These are phyloP conservation scores for Sclerotinia borealis DNA, from an alignment of 2,329 filamentous ascomycete species.

Conservation along the genomic window DNA sequence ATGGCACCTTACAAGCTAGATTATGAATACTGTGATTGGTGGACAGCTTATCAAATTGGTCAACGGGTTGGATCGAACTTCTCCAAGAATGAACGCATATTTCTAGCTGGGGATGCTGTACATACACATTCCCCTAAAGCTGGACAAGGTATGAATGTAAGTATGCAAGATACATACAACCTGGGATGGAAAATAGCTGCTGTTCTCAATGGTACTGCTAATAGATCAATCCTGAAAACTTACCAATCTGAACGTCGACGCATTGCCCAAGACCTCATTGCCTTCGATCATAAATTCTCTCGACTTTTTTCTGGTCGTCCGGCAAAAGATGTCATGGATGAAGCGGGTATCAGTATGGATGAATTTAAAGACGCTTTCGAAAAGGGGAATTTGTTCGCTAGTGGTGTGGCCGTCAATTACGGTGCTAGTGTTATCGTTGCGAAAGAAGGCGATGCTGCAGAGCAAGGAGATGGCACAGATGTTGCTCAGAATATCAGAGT, in stretches of 20 bases:
- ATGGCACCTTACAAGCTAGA: constrained; percentile 60
- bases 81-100: constrained; percentile 40
- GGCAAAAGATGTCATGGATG: constrained; percentile 36
- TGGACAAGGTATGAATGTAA: constrained; percentile 54
- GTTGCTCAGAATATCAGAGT: constrained; percentile 39
- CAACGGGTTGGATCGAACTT: constrained; percentile 53
- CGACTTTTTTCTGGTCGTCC: constrained; percentile 51
- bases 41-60: constrained; percentile 52
- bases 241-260: constrained; percentile 57
- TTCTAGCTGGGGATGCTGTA: constrained; percentile 42
- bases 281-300: constrained; percentile 53
- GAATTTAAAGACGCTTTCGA: constrained; percentile 57
- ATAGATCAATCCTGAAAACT: constrained; percentile 49
- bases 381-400: constrained; percentile 54
- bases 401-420: constrained; percentile 54
- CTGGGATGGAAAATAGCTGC: constrained; percentile 52
- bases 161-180: constrained; percentile 58
- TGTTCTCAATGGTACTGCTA: constrained; percentile 31
- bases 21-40: constrained; percentile 59
- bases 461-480: constrained; percentile 44
- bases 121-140: constrained; percentile 58
- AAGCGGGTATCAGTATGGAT: constrained; percentile 53
- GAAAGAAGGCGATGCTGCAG: constrained; percentile 40
- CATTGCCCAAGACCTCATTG: constrained; percentile 61
- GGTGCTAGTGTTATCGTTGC: constrained; percentile 48